Conservation (phyloP, 768 basidiomycete genomes). For the Fistulinella prunicolor region DNA sequence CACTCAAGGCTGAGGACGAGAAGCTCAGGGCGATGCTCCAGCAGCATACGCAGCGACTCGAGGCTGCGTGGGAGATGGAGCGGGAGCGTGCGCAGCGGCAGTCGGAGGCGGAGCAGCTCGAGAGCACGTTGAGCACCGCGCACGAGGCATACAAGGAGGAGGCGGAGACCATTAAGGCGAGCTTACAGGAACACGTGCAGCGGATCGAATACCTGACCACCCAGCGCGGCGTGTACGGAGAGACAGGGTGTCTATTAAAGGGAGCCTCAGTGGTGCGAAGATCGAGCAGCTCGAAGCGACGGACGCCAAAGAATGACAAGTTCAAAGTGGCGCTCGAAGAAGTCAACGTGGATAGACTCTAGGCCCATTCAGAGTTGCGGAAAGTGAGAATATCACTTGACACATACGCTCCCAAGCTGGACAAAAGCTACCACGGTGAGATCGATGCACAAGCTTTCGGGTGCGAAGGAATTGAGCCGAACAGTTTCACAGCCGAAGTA, state of each 20-base stretch:
- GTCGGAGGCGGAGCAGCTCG: slow-evolving; percentile 11
- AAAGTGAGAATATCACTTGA: slow-evolving; percentile 21
- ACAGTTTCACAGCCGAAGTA: slow-evolving; percentile 11
- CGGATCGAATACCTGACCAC: slow-evolving; percentile 19
- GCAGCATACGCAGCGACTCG: slow-evolving; percentile 17
- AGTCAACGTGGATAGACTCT: slow-evolving; percentile 18
- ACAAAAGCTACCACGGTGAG: slow-evolving; percentile 17
- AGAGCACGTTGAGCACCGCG: slow-evolving; percentile 11
- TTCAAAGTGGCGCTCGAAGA: slow-evolving; percentile 25
- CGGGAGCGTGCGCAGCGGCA: slow-evolving; percentile 10
- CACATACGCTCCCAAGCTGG: slow-evolving; percentile 14
- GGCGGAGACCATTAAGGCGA: slow-evolving; percentile 14
- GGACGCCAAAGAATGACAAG: slow-evolving; percentile 15
- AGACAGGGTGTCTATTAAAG: slow-evolving; percentile 20
- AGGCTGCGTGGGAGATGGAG: slow-evolving; percentile 2
- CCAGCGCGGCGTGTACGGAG: slow-evolving; percentile 24
- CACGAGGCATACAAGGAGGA: slow-evolving; percentile 10
- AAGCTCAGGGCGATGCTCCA: slow-evolving; percentile 20
- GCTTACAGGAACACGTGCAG: slow-evolving; percentile 17
- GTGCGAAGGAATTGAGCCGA: slow-evolving; percentile 12
- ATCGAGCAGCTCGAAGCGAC: slow-evolving; percentile 19
- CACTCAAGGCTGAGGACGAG: slow-evolving; percentile 24
- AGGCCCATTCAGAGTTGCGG: slow-evolving; percentile 21
- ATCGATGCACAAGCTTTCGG: slow-evolving; percentile 16
- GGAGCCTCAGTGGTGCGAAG: slow-evolving; percentile 17